phyloP scores from a whole-genome alignment of 805 yeast genomes.

The Yamadazyma phyllophila region DNA sequence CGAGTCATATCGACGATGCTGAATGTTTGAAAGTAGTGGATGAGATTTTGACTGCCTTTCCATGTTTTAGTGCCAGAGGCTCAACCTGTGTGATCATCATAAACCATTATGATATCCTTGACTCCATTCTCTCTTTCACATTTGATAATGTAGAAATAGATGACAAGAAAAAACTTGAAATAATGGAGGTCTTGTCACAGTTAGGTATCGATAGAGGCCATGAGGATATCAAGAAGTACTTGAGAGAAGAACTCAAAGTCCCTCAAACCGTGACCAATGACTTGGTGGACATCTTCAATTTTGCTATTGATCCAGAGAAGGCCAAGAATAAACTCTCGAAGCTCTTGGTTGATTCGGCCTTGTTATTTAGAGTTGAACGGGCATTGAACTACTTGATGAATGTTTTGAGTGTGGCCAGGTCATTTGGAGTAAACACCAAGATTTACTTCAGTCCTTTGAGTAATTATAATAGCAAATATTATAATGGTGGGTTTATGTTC shows the following conservation, averaged over 20 bases:
- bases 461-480: conserved; percentile 78
- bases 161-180: conserved; percentile 54
- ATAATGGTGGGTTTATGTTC: conserved; percentile 81
- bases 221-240: conserved; percentile 49
- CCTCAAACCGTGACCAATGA: conserved; percentile 83
- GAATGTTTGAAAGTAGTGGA: conserved; percentile 82
- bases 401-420: conserved; percentile 52
- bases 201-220: conserved; percentile 66
- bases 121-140: conserved; percentile 61
- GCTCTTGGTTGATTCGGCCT: conserved; percentile 72
- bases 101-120: conserved; percentile 79
- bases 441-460: conserved; percentile 76
- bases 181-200: conserved; percentile 71
- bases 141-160: conserved; percentile 78
- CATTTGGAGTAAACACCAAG: conserved; percentile 57
- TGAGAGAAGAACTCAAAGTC: conserved; percentile 59
- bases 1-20: conserved; percentile 68
- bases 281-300: conserved; percentile 69
- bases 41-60: conserved; percentile 64
- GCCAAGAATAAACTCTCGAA: conserved; percentile 64
- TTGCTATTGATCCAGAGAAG: conserved; percentile 63
- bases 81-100: conserved; percentile 59
- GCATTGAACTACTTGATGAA: conserved; percentile 60
- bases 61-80: conserved; percentile 53
- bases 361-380: conserved; percentile 56